Evolutionary conservation across 768 basidiomycete species (phyloP).

Genomic region (Cystofilobasidium bisporidii): DNA sequence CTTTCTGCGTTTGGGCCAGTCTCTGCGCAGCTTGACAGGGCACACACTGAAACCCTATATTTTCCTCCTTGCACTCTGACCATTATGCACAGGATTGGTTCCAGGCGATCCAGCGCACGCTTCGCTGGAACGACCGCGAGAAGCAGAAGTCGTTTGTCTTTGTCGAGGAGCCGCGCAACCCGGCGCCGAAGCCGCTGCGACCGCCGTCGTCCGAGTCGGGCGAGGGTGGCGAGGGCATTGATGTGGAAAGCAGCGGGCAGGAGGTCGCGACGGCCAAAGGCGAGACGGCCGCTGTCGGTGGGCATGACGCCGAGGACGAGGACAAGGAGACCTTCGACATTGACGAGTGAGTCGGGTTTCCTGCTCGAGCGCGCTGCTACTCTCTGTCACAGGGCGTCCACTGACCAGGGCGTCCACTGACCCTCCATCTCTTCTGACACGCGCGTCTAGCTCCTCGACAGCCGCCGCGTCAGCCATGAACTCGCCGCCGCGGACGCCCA

Average conservation of each 20-base stretch:
- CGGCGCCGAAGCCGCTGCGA: constrained; percentile 21
- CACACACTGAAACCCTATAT: too few species aligned
- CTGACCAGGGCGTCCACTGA: too few species aligned
- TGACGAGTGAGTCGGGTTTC: constrained; percentile 51
- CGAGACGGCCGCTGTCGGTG: constrained; percentile 41
- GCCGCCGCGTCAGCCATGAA: constrained; percentile 11
- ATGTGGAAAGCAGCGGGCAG: too few species aligned
- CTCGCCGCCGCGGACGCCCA: constrained; percentile 19
- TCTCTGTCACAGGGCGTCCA: neutral
- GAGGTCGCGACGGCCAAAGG: neutral
- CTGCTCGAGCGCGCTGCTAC: neutral
- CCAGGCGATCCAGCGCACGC: constrained; percentile 85
- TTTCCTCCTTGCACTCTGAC: neutral
- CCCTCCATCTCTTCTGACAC: too few species aligned
- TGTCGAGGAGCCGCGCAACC: constrained; percentile 72
- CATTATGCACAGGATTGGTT: constrained; percentile 65
- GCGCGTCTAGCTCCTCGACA: constrained; percentile 11
- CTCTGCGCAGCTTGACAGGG: too few species aligned
- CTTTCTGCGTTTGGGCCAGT: too few species aligned
- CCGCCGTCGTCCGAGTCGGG: constrained; percentile 7
- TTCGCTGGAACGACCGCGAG: constrained; percentile 85
- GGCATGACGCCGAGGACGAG: constrained; percentile 48
- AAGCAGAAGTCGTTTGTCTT: constrained; percentile 98
- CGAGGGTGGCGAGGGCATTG: neutral
- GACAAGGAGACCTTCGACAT: constrained; percentile 83